phyloP scores from a whole-genome alignment of 2,329 filamentous ascomycete genomes.

The Paraphoma sp. region DNA sequence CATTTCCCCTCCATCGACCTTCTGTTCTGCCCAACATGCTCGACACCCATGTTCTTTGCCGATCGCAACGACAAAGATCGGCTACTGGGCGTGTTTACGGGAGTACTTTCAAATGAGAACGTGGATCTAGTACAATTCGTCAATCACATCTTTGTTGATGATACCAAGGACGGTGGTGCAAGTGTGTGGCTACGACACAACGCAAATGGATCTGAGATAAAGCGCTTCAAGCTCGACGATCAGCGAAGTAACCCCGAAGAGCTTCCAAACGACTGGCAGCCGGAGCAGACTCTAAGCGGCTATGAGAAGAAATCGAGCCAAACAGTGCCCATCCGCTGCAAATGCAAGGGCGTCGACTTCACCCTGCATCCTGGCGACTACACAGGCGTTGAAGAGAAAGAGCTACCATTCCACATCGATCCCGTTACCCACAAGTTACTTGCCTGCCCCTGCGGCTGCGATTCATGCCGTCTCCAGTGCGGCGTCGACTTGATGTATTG shows the following conservation, averaged over 20 bases:
- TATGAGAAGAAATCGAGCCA: slow-evolving; percentile 21
- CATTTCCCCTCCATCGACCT: slow-evolving; percentile 45
- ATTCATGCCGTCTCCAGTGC: slow-evolving; percentile 55
- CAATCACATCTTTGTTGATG: slow-evolving; percentile 55
- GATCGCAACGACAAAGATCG: slow-evolving; percentile 14
- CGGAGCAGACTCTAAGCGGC: slow-evolving; percentile 5
- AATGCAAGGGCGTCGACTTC: slow-evolving; percentile 56
- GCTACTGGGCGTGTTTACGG: slow-evolving; percentile 48
- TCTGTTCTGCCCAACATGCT: slow-evolving; percentile 55
- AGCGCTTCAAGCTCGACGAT: slow-evolving; percentile 20
- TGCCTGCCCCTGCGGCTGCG: slow-evolving; percentile 54
- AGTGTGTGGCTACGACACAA: slow-evolving; percentile 55
- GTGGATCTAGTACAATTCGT: slow-evolving; percentile 35
- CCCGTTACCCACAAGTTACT: slow-evolving; percentile 51
- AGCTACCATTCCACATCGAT: slow-evolving; percentile 55
- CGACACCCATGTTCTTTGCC: slow-evolving; percentile 54
- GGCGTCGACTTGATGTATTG: slow-evolving; percentile 56
- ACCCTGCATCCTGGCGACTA: slow-evolving; percentile 46
- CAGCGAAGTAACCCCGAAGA: slow-evolving; percentile 17
- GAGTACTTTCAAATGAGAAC: slow-evolving; percentile 44
- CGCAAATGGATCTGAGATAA: slow-evolving; percentile 33
- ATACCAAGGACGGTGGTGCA: slow-evolving; percentile 62
- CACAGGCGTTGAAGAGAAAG: slow-evolving; percentile 22
- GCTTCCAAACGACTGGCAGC: slow-evolving; percentile 44
- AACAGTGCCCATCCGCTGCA: slow-evolving; percentile 52